Percentiles rank a stretch among this genome's conserved stretches.
Evolutionary conservation across 352 stramenopile species (phyloP).

Genomic region (Globisporangium alternatum): DNA sequence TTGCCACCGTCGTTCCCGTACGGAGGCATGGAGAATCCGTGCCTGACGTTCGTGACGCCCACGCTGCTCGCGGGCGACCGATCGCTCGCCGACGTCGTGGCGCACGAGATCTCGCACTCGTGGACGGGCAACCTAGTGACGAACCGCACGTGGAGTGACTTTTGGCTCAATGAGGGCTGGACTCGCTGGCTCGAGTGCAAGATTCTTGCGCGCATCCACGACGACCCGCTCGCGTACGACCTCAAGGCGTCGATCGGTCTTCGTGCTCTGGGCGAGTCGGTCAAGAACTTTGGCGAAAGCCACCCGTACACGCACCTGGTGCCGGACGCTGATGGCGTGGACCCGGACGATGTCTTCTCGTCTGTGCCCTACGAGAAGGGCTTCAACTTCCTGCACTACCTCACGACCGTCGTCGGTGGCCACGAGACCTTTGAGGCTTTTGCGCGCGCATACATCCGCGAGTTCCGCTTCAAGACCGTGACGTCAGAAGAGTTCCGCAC

Average conservation of each 20-base stretch:
- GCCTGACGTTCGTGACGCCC: slow-evolving; percentile 96
- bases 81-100: slow-evolving; percentile 95
- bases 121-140: slow-evolving; percentile 98
- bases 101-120: slow-evolving; percentile 96
- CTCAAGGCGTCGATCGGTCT: slow-evolving; percentile 53
- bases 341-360: slow-evolving; percentile 96
- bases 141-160: slow-evolving; percentile 94
- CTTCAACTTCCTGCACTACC: slow-evolving; percentile 78
- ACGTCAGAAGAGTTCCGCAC: slow-evolving; percentile 76
- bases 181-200: slow-evolving; percentile 98
- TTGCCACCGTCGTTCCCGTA: slow-evolving; percentile 93
- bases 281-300: slow-evolving; percentile 47
- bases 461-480: slow-evolving; percentile 88
- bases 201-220: slow-evolving; percentile 83
- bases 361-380: slow-evolving; percentile 96
- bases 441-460: slow-evolving; percentile 89
- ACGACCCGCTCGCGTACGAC: slow-evolving; percentile 44
- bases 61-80: slow-evolving; percentile 94
- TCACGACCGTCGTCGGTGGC: slow-evolving; percentile 49
- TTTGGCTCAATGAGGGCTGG: slow-evolving; percentile 99
- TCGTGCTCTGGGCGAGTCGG: slow-evolving; percentile 36
- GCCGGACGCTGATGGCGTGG: slow-evolving; percentile 78
- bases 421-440: slow-evolving; percentile 77
- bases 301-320: slow-evolving; percentile 91
- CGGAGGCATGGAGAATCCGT: slow-evolving; percentile 78